phyloP scores from a whole-genome alignment of 129 eudicot genomes.

The Centella asiatica region DNA sequence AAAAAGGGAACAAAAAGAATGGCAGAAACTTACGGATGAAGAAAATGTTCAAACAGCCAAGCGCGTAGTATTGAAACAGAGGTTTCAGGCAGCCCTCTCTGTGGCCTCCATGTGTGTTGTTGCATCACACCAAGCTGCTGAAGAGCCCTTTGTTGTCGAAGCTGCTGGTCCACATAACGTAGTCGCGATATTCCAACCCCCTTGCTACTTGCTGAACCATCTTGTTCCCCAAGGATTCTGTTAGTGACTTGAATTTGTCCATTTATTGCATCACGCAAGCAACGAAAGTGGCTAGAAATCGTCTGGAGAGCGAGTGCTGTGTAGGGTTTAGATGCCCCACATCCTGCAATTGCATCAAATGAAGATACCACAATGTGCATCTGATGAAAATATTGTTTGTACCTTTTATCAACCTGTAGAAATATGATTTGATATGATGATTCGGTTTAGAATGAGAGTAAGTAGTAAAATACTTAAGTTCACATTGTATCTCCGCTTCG shows the following conservation, averaged over 20 bases:
- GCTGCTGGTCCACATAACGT: slow-evolving; percentile 30
- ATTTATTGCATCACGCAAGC: slow-evolving; percentile 65
- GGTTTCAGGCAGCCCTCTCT: slow-evolving; percentile 35
- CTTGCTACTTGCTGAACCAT: slow-evolving; percentile 34
- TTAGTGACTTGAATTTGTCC: slow-evolving; percentile 44
- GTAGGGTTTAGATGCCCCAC: slow-evolving; percentile 83
- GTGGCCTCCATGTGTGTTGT: slow-evolving; percentile 35
- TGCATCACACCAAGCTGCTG: slow-evolving; percentile 28
- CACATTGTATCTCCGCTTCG: too few species aligned
- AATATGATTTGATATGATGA: too few species aligned
- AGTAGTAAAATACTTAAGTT: too few species aligned
- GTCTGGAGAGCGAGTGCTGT: slow-evolving; percentile 76
- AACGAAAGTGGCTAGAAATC: slow-evolving; percentile 81
- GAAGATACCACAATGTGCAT: slow-evolving; percentile 84
- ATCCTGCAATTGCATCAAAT: slow-evolving; percentile 62
- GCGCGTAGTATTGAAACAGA: slow-evolving; percentile 35
- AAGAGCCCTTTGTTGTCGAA: slow-evolving; percentile 23
- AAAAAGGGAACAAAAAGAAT: background rate
- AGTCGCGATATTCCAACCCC: slow-evolving; percentile 65
- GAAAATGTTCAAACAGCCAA: slow-evolving; percentile 41
- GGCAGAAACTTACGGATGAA: slow-evolving; percentile 33
- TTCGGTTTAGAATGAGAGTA: too few species aligned
- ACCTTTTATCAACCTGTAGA: slow-evolving; percentile 79
- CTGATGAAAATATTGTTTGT: slow-evolving; percentile 83
- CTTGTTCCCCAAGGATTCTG: slow-evolving; percentile 64